Evolutionary conservation across 1,284 basidiomycete species (phyloP).

Genomic region (Mycena citricolor): DNA sequence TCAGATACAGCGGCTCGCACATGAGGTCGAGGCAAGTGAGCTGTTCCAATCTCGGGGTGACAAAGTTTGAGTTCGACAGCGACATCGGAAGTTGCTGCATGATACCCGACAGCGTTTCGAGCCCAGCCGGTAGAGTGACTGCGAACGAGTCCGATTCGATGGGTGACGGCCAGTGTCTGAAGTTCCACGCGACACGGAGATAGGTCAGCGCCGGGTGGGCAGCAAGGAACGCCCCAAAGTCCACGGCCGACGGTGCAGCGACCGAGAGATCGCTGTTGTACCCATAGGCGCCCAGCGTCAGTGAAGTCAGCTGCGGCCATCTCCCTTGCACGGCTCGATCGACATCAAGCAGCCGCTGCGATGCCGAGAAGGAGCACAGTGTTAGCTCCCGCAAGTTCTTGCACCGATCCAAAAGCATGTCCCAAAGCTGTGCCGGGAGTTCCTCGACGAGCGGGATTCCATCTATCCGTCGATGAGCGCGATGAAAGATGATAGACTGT

Average conservation of each 20-base stretch:
- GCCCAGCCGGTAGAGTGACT: conserved; percentile 30
- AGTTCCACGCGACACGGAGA: conserved; percentile 45
- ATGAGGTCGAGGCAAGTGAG: conserved; percentile 43
- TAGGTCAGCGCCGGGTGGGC: conserved; percentile 37
- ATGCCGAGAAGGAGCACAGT: conserved; percentile 46
- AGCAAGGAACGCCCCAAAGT: conserved; percentile 35
- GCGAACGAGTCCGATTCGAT: conserved; percentile 31
- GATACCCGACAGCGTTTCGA: conserved; percentile 44
- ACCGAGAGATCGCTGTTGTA: conserved; percentile 42
- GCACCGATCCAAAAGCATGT: conserved; percentile 43
- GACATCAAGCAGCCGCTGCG: conserved; percentile 39
- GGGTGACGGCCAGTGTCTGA: conserved; percentile 46
- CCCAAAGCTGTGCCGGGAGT: conserved; percentile 41
- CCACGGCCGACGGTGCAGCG: conserved; percentile 30
- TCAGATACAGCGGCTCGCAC: conserved; percentile 44
- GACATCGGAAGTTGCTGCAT: conserved; percentile 43
- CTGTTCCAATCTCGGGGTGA: conserved; percentile 24
- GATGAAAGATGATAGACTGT: neutral
- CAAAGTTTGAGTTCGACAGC: conserved; percentile 21
- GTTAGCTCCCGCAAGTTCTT: conserved; percentile 44
- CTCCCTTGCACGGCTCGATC: conserved; percentile 33
- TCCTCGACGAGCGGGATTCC: conserved; percentile 37
- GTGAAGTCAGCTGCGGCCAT: conserved; percentile 38
- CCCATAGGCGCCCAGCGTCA: conserved; percentile 47
- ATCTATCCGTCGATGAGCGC: conserved; percentile 25